Base-by-base conservation (phyloP, 768 basidiomycete genomes). In the Coprinopsis marcescibilis region DNA sequence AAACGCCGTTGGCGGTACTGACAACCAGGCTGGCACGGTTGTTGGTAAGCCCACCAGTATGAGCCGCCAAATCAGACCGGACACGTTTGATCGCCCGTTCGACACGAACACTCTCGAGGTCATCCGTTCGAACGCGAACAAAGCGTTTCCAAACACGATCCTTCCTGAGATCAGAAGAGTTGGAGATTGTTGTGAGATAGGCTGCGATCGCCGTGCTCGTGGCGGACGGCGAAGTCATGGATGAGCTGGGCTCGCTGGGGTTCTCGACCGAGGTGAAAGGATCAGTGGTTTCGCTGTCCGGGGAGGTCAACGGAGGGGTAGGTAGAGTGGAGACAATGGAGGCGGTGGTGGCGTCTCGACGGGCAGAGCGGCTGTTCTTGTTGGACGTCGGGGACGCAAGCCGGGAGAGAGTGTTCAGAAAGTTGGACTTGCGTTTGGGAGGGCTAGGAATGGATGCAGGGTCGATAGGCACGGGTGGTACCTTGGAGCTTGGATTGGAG, bases 41-140 rank as follows among this genome's bases (percentile, higher is more conserved):
- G 15, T 40, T 40, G 38, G 38, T 10, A 8, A 38, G 17, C 14
- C 58, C 58, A 37, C 77, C 67, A 45, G 73, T 64, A 57, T 92
- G 89, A 10, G 81, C 81, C 8, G 85, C 88, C 17, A 90, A 69
- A 66, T 94, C 91, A 36, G 86, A 89, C 45, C 89, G 72, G 15
- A 89, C 87, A 23, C 88, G 81, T 68, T 91, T 90, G 65, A 93
- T 86, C 3, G 90, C 85, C 52, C 89, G 75, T 68, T 93, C 89
- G 32, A 87, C 81, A 35, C 90, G 80, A 4, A 83, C 83, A 55
- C 89, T 91, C 68, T 93, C 83, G 42, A 94, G 65, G 63, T 95
- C 92, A 57, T 94, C 91, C 2, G 81, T 85, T 46, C 91, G 76
- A 6, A 92, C 88, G 37, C 81, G 73, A 46, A 93, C 85, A 56